These are phyloP conservation scores for Aspergillus awamori DNA, from an alignment of 2,329 filamentous ascomycete genomes.

Conservation along the genomic window DNA sequence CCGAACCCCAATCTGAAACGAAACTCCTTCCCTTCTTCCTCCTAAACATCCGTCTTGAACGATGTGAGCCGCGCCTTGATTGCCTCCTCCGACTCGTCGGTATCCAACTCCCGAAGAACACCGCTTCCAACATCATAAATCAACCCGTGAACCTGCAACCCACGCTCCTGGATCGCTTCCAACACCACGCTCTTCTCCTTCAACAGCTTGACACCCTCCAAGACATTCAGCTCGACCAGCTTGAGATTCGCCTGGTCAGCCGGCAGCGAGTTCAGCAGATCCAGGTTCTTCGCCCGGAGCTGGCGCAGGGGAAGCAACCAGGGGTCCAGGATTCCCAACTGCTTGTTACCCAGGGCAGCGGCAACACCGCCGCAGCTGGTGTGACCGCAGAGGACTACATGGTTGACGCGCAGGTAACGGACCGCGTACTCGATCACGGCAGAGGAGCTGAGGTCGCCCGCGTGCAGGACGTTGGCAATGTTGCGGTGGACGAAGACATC, in stretches of 20 bases:
- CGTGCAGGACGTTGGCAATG: slow-evolving; percentile 80
- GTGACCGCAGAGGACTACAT: slow-evolving; percentile 65
- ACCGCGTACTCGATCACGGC: slow-evolving; percentile 82
- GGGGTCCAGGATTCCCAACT: slow-evolving; percentile 62
- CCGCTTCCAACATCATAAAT: slow-evolving; percentile 69
- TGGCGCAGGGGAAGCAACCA: slow-evolving; percentile 63
- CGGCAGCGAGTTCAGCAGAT: slow-evolving; percentile 53
- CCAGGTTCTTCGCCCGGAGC: slow-evolving; percentile 57
- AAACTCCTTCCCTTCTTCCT: not conserved
- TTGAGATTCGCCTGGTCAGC: slow-evolving; percentile 57
- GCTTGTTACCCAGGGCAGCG: slow-evolving; percentile 59
- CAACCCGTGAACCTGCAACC: slow-evolving; percentile 74
- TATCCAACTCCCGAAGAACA: slow-evolving; percentile 56
- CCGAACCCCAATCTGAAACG: too few relatives aligned
- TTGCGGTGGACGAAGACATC: slow-evolving; percentile 90
- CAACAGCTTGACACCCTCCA: slow-evolving; percentile 67
- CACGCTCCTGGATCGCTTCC: slow-evolving; percentile 70
- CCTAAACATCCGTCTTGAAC: slow-evolving; percentile 42
- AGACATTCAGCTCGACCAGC: slow-evolving; percentile 77
- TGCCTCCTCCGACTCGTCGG: slow-evolving; percentile 44
- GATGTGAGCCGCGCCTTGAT: slow-evolving; percentile 43
- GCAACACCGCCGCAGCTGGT: slow-evolving; percentile 63
- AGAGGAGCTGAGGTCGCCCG: slow-evolving; percentile 74
- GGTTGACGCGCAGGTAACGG: slow-evolving; percentile 66
- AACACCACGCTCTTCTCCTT: slow-evolving; percentile 70